Base-by-base conservation (phyloP, 2,329 filamentous ascomycete genomes). In the Emericellopsis atlantica region DNA sequence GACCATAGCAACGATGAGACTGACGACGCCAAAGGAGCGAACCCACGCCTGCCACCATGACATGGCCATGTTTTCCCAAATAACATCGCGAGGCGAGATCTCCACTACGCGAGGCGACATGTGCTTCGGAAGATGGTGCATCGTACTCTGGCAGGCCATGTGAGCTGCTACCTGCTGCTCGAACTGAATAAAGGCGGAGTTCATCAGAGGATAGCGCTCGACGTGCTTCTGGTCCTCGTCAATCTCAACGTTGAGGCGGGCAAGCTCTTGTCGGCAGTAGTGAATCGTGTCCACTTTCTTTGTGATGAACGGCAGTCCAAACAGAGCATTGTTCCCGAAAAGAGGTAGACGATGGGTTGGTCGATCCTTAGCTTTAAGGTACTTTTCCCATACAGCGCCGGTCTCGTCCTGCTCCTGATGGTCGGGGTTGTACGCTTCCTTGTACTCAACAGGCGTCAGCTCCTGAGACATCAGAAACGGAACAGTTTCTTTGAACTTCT, bases 11-110 rank as follows among this genome's bases (percentile, higher is more conserved):
- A 70, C 58, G 7, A 94, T 80, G 21, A 83, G 51, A 7, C 65
- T 60, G 24, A 86, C 63, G 10, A 90, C 81, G 8, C 81, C 56
- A 31, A 67, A 72, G 2, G 79, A 79, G 23, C 87, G 76, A 24
- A 87, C 53, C 70, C 90, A 95, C 43, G 81, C 75, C 46, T 90
- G 81, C 88, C 89, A 96, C 90, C 92, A 96, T 41, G 74, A 79
- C 51, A 95, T 83, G 1, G 87, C 89, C 81, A 98, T 90, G 55
- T 98, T 98, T 48, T 93, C 86, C 92, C 92, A 98, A 33, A 93
- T 73, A 8, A 98, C 87, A 55, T 96, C 89, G 35, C 81, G 81
- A 1, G 92, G 92, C 6, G 88, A 87, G 37, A 98, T 88, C 56
- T 98, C 92, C n/a, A 95, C 84, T 33, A 85, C 74, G 23, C 92